These are phyloP conservation scores for Rhypophila decipiens DNA, from an alignment of 495 filamentous ascomycete genomes.

Conservation along the genomic window DNA sequence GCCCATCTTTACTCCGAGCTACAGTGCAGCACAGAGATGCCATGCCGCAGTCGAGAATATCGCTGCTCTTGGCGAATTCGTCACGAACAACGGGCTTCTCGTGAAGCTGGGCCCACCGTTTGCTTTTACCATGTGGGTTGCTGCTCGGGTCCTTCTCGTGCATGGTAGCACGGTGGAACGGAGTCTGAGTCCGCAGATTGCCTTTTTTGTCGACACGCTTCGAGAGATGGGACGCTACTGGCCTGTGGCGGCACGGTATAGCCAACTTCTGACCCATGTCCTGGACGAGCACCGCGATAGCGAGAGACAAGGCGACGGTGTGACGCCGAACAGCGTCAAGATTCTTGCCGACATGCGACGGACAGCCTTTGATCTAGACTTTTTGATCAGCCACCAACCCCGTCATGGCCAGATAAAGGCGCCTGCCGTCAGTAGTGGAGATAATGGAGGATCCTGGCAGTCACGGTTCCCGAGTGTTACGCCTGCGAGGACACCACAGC, in stretches of 20 bases:
- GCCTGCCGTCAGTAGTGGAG: slow-evolving; percentile 13
- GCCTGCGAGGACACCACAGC: slow-evolving; percentile 55
- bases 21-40: slow-evolving; percentile 73
- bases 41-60: slow-evolving; percentile 80
- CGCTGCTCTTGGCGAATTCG: slow-evolving; percentile 64
- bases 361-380: slow-evolving; percentile 79
- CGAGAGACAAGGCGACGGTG: slow-evolving; percentile 64
- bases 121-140: slow-evolving; percentile 87
- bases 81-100: slow-evolving; percentile 64
- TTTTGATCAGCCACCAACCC: slow-evolving; percentile 78
- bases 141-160: slow-evolving; percentile 77
- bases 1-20: slow-evolving; percentile 79
- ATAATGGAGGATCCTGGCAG: slow-evolving; percentile 10
- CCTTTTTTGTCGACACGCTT: slow-evolving; percentile 73
- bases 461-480: slow-evolving; percentile 36
- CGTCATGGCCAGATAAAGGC: slow-evolving; percentile 47
- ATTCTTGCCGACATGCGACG: slow-evolving; percentile 87
- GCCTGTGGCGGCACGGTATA: slow-evolving; percentile 78
- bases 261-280: slow-evolving; percentile 70
- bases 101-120: slow-evolving; percentile 80
- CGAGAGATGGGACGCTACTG: slow-evolving; percentile 74
- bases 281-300: slow-evolving; percentile 78
- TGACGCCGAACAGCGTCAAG: slow-evolving; percentile 72
- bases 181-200: slow-evolving; percentile 68
- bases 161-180: slow-evolving; percentile 83